These are phyloP conservation scores for Dentiscutata heterogama DNA, from an alignment of 371 early-diverging fungal genomes.

Conservation along the genomic window DNA sequence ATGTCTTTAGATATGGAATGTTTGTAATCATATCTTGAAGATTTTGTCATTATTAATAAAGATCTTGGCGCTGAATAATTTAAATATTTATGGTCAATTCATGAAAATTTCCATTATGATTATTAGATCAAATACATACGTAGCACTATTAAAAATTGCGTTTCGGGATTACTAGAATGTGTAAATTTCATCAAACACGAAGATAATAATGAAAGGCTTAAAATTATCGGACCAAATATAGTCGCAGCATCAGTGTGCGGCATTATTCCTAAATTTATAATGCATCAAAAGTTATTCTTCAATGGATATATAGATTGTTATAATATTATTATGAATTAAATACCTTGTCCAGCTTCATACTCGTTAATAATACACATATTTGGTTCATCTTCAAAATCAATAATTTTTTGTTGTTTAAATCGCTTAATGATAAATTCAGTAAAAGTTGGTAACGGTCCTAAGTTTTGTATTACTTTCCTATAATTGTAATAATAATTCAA, in stretches of 20 bases:
- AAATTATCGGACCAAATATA: constrained; percentile 72
- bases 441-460: constrained; percentile 68
- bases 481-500: background rate
- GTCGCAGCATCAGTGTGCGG: constrained; percentile 68
- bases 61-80: constrained; percentile 66
- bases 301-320: background rate
- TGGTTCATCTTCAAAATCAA: constrained; percentile 58
- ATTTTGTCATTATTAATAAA: constrained; percentile 69
- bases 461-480: constrained; percentile 65
- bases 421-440: constrained; percentile 56
- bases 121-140: constrained; percentile 56
- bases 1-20: constrained; percentile 77
- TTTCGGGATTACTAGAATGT: constrained; percentile 50
- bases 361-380: constrained; percentile 78
- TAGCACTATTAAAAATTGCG: constrained; percentile 55
- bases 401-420: constrained; percentile 48
- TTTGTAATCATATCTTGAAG: constrained; percentile 70
- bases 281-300: background rate
- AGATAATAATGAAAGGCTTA: constrained; percentile 73
- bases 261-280: constrained; percentile 51
- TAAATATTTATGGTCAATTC: background rate
- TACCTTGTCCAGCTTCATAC: constrained; percentile 77
- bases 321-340: background rate
- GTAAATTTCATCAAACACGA: constrained; percentile 76
- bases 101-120: too few species aligned